Conservation (phyloP, 345 rosid genomes). For the Geranium brycei region DNA sequence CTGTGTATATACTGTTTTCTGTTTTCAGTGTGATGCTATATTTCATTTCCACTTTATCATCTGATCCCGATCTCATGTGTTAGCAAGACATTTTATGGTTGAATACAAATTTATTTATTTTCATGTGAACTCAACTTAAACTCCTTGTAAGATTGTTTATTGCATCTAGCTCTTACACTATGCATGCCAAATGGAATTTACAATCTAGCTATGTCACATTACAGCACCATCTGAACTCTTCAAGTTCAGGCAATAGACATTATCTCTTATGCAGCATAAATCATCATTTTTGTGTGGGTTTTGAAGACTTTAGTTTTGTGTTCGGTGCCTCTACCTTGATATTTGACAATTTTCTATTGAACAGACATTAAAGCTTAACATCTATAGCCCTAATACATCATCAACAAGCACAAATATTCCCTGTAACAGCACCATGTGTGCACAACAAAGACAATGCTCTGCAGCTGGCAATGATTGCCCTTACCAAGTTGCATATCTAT, state of each 20-base stretch:
- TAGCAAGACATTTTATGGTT: too few relatives aligned
- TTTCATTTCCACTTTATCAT: not conserved
- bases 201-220: not conserved
- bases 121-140: not conserved
- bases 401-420: conserved; percentile 46
- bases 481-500: conserved; percentile 52
- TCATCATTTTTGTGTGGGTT: not conserved
- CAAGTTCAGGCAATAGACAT: not conserved
- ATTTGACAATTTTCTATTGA: not conserved
- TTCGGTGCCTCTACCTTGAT: not conserved
- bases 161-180: not conserved
- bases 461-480: conserved; percentile 44
- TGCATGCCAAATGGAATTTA: too few relatives aligned
- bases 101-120: not conserved
- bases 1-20: too few relatives aligned
- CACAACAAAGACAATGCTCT: conserved; percentile 28
- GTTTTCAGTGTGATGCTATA: too few relatives aligned
- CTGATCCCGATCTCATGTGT: not conserved
- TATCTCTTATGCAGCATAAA: not conserved
- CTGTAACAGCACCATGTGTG: conserved; percentile 50
- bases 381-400: conserved; percentile 60
- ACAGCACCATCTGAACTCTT: too few relatives aligned
- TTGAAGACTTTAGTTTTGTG: not conserved
- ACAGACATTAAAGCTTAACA: conserved; percentile 43
- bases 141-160: not conserved